Evolutionary conservation across 768 basidiomycete genomes (phyloP).

Genomic region (Mycena capillaripes): DNA sequence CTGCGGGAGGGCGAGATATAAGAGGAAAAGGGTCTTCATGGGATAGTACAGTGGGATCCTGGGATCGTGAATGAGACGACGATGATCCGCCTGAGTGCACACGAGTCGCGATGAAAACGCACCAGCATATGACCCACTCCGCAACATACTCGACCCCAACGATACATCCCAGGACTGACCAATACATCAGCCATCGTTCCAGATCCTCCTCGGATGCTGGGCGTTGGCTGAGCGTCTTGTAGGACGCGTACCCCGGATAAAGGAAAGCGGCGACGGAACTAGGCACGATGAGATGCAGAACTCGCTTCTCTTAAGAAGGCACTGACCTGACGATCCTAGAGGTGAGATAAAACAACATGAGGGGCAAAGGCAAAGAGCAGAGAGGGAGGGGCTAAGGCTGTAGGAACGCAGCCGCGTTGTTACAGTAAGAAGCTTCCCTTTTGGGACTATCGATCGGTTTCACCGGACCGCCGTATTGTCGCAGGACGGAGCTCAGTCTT

Average conservation of each 20-base stretch:
- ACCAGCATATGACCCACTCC: conserved; percentile 93
- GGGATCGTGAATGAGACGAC: neutral
- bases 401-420: conserved; percentile 17
- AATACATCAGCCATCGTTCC: conserved; percentile 98
- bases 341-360: conserved; percentile 66
- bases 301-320: neutral
- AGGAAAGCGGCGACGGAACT: conserved; percentile 86
- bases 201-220: conserved; percentile 88
- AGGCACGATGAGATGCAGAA: conserved; percentile 1
- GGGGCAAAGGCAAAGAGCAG: neutral
- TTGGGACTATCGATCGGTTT: neutral
- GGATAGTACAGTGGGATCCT: conserved; percentile 94
- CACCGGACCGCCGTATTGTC: neutral
- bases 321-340: conserved; percentile 63
- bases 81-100: neutral
- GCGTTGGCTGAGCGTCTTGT: conserved; percentile 91
- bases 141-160: conserved; percentile 86
- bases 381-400: neutral
- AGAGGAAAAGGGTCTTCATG: conserved; percentile 85
- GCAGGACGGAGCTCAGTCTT: too few species aligned
- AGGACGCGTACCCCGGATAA: conserved; percentile 96
- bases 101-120: conserved; percentile 43
- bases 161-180: conserved; percentile 90
- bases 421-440: conserved; percentile 3
- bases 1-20: conserved; percentile 93